Percentiles rank a stretch among this genome's conserved stretches.
Evolutionary conservation across 371 early-diverging fungal species (phyloP).

Genomic region (Umbelopsis sp.): DNA sequence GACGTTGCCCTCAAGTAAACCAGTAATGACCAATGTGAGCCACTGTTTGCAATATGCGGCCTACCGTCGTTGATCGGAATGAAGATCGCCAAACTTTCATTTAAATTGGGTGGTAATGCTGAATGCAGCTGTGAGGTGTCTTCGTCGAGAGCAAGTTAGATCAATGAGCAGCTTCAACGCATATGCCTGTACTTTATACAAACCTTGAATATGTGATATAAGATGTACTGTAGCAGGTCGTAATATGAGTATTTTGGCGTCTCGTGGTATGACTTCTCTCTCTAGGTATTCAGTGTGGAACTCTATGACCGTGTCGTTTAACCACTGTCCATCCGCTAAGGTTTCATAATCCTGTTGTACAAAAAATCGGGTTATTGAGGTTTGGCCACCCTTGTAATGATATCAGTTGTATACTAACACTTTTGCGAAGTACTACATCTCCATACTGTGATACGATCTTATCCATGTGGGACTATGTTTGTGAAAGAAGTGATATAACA

Average conservation of each 20-base stretch:
- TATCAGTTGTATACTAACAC: slow-evolving; percentile 27
- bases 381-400: background rate
- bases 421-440: slow-evolving; percentile 41
- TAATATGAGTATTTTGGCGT: slow-evolving; percentile 35
- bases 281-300: slow-evolving; percentile 60
- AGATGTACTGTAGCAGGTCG: slow-evolving; percentile 46
- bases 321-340: slow-evolving; percentile 51
- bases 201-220: slow-evolving; percentile 41
- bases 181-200: too few species aligned
- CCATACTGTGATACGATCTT: slow-evolving; percentile 38
- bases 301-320: slow-evolving; percentile 61
- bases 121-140: slow-evolving; percentile 34
- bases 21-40: slow-evolving; percentile 56
- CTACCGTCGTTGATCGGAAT: slow-evolving; percentile 53
- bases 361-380: background rate
- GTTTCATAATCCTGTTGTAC: slow-evolving; percentile 45
- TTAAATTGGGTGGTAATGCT: slow-evolving; percentile 40
- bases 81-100: slow-evolving; percentile 36
- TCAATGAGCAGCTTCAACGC: too few species aligned
- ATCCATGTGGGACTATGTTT: slow-evolving; percentile 10
- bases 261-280: slow-evolving; percentile 31
- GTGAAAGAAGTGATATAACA: background rate
- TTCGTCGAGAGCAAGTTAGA: background rate
- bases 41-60: slow-evolving; percentile 42
- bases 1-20: slow-evolving; percentile 37